phyloP scores from a whole-genome alignment of 768 basidiomycete genomes.

The Cystoderma amianthinum region DNA sequence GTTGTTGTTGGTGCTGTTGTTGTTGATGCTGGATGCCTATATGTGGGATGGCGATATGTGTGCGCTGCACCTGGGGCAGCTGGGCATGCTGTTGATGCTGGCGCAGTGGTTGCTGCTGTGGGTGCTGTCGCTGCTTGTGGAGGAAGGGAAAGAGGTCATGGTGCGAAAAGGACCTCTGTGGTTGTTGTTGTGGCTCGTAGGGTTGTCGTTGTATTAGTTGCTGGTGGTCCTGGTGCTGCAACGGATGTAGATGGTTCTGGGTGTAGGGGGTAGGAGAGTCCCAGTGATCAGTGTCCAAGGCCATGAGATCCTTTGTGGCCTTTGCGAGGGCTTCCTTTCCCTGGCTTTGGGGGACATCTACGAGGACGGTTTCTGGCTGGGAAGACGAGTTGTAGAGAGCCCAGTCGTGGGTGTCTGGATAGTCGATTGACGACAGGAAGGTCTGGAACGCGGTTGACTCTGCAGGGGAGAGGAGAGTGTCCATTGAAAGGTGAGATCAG shows the following conservation, averaged over 20 bases:
- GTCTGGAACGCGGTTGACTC: conserved; percentile 66
- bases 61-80: background rate
- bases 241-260: background rate
- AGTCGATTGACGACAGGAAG: conserved; percentile 54
- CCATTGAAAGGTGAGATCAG: conserved; percentile 25
- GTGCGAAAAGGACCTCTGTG: too few relatives aligned
- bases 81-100: background rate
- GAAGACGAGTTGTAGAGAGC: conserved; percentile 21
- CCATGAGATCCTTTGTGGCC: conserved; percentile 82
- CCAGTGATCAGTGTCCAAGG: conserved; percentile 42
- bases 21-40: conserved; percentile 12
- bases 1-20: conserved; percentile 14
- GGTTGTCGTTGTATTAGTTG: conserved; percentile 4
- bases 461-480: conserved; percentile 54
- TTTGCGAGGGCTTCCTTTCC: conserved; percentile 64
- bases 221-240: conserved; percentile 8
- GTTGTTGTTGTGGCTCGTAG: conserved; percentile 6
- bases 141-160: background rate
- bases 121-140: background rate
- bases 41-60: background rate
- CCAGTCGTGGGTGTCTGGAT: conserved; percentile 39
- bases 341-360: conserved; percentile 26
- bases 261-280: background rate
- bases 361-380: conserved; percentile 37
- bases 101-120: conserved; percentile 6